These are phyloP conservation scores for Fusarium sarcochroum DNA, from an alignment of 2,329 filamentous ascomycete genomes.

Conservation along the genomic window DNA sequence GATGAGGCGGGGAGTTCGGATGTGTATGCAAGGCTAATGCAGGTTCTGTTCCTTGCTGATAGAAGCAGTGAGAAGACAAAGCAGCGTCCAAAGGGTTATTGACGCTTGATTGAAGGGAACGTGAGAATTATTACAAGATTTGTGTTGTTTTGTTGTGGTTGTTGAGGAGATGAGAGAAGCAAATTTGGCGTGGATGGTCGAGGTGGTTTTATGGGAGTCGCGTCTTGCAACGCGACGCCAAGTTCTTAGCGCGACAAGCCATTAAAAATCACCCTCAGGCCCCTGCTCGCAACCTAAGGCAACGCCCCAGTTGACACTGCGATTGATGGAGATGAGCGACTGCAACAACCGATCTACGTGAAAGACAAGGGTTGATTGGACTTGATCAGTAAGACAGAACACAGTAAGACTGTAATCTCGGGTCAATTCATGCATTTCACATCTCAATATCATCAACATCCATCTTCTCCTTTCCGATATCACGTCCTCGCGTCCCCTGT, in stretches of 20 bases:
- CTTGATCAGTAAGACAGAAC: background rate
- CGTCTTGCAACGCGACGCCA: constrained; percentile 55
- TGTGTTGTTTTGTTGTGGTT: constrained; percentile 40
- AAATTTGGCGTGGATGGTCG: constrained; percentile 46
- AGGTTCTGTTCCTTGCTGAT: constrained; percentile 46
- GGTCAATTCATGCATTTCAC: constrained; percentile 5
- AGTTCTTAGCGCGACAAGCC: constrained; percentile 53
- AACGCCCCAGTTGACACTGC: constrained; percentile 37
- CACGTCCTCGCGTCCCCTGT: constrained; percentile 38
- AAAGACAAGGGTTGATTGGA: background rate
- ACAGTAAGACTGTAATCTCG: background rate
- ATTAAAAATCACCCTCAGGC: constrained; percentile 43
- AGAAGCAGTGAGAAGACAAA: constrained; percentile 43
- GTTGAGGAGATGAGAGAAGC: constrained; percentile 46
- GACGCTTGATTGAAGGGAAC: constrained; percentile 34
- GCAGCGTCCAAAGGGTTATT: constrained; percentile 37
- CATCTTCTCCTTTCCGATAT: constrained; percentile 22
- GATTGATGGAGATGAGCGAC: constrained; percentile 14
- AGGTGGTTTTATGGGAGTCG: constrained; percentile 56
- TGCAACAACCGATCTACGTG: constrained; percentile 21
- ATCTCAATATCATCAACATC: background rate
- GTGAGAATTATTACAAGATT: constrained; percentile 30
- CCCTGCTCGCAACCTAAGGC: constrained; percentile 48
- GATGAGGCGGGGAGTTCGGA: constrained; percentile 39
- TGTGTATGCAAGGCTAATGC: constrained; percentile 30